Conservation (phyloP, 495 filamentous ascomycete genomes). For the Friedmanniomyces simplex region DNA sequence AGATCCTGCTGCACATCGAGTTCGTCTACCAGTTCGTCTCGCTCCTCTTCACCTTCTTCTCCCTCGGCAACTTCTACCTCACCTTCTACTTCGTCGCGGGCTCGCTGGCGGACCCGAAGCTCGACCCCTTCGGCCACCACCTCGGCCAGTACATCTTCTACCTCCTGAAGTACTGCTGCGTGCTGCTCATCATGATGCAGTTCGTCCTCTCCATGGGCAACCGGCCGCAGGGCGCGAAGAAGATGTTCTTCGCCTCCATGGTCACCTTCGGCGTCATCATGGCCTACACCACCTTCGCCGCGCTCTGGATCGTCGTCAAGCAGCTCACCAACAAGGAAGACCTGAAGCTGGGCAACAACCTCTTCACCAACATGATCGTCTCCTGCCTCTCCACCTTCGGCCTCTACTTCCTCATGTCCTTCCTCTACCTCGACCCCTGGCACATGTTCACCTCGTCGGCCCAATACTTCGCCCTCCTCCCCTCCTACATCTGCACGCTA, state of each 20-base stretch:
- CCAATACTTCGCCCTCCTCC: constrained; percentile 92
- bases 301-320: constrained; percentile 72
- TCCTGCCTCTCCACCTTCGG: constrained; percentile 82
- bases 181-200: constrained; percentile 82
- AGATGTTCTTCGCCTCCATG: constrained; percentile 80
- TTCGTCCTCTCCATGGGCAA: constrained; percentile 99
- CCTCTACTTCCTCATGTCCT: constrained; percentile 90
- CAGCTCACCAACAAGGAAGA: constrained; percentile 49
- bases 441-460: constrained; percentile 91
- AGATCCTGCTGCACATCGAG: constrained; percentile 87
- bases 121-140: constrained; percentile 85
- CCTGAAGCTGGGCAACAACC: constrained; percentile 62
- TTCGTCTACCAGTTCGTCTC: constrained; percentile 90
- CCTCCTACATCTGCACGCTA: constrained; percentile 89
- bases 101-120: constrained; percentile 65
- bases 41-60: constrained; percentile 93
- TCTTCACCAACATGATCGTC: constrained; percentile 91
- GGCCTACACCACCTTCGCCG: constrained; percentile 85
- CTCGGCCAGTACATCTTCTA: constrained; percentile 78
- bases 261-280: constrained; percentile 87
- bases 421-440: constrained; percentile 97
- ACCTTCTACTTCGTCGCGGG: constrained; percentile 98
- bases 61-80: constrained; percentile 95
- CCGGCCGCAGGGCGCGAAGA: constrained; percentile 88
- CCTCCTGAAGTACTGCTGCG: constrained; percentile 70